A percentile compares a stretch with the other conserved stretches of the same genome.
Evolutionary conservation across 202 grass and related monocot genomes (phyloP).

Genomic region (Dendrocalamus latiflorus): DNA sequence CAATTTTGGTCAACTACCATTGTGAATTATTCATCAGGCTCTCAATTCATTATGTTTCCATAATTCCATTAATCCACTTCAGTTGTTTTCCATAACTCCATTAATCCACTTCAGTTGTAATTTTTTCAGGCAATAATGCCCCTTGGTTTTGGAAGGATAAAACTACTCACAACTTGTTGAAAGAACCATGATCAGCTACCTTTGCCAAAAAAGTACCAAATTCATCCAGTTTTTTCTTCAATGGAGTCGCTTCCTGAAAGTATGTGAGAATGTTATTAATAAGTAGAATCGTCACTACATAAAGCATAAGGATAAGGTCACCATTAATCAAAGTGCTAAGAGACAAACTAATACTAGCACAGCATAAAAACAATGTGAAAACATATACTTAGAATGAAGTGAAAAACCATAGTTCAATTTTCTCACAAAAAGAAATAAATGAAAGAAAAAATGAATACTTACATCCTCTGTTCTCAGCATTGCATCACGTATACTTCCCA

Average conservation of each 20-base stretch:
- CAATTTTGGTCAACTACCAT: not conserved
- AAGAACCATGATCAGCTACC: constrained; percentile 51
- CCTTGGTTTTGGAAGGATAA: constrained; percentile 1
- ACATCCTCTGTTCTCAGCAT: constrained; percentile 95
- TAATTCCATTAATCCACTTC: not conserved
- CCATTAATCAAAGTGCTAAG: constrained; percentile 4
- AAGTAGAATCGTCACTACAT: constrained; percentile 1
- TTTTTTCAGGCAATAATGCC: constrained; percentile 15
- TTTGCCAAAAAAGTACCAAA: constrained; percentile 98
- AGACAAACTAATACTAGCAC: not conserved
- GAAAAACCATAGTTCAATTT: not conserved
- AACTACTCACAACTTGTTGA: constrained; percentile 27
- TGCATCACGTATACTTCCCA: constrained; percentile 99
- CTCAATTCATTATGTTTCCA: constrained; percentile 16
- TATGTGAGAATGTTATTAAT: constrained; percentile 20
- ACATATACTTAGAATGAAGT: not conserved
- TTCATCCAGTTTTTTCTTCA: too few relatives aligned
- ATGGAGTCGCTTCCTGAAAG: too few relatives aligned
- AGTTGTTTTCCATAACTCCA: too few relatives aligned
- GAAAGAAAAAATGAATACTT: constrained; percentile 35
- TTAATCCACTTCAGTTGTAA: too few relatives aligned
- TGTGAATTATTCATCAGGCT: not conserved
- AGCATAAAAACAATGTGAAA: not conserved
- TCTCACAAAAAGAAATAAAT: not conserved
- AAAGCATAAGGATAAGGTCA: not conserved